Percentiles rank a stretch among this genome's conserved stretches.
Evolutionary conservation across 352 stramenopile species (phyloP).

Genomic region (Phytopythium ostracodes): DNA sequence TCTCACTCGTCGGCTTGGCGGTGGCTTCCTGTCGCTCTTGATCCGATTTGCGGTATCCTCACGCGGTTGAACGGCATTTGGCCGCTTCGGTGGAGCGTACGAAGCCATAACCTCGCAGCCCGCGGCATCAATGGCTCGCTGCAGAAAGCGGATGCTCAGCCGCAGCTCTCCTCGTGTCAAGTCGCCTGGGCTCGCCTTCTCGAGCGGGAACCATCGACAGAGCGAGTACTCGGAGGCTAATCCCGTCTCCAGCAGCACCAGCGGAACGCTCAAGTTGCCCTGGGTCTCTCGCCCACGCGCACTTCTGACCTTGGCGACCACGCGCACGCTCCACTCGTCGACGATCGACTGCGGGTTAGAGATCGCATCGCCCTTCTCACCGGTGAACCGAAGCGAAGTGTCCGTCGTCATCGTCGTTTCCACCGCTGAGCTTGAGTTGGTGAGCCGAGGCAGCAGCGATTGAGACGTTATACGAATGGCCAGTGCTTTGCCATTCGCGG

Average conservation of each 20-base stretch:
- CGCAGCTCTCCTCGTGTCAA: slow-evolving; percentile 40
- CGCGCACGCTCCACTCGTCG: slow-evolving; percentile 19
- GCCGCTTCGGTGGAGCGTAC: slow-evolving; percentile 14
- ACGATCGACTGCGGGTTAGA: slow-evolving; percentile 18
- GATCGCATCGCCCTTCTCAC: slow-evolving; percentile 3
- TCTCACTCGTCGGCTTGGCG: background rate
- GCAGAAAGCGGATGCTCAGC: slow-evolving; percentile 32
- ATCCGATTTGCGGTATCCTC: background rate
- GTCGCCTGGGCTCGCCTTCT: slow-evolving; percentile 25
- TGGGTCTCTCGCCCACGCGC: background rate
- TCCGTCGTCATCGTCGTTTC: background rate
- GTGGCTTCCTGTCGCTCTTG: background rate
- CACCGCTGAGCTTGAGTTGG: background rate
- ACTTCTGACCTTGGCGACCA: slow-evolving; percentile 11
- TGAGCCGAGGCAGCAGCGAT: background rate
- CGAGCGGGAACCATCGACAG: slow-evolving; percentile 58
- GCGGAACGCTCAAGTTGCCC: slow-evolving; percentile 25
- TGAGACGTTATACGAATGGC: background rate
- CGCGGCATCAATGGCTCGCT: slow-evolving; percentile 16
- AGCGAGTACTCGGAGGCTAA: slow-evolving; percentile 41
- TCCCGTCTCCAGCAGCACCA: slow-evolving; percentile 46
- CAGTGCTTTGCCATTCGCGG: background rate
- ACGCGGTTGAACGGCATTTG: background rate
- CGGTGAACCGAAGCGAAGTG: slow-evolving; percentile 5
- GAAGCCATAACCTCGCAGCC: slow-evolving; percentile 23